Evolutionary conservation across 2,329 filamentous ascomycete genomes (phyloP).

Genomic region (Diaporthe citriasiana): DNA sequence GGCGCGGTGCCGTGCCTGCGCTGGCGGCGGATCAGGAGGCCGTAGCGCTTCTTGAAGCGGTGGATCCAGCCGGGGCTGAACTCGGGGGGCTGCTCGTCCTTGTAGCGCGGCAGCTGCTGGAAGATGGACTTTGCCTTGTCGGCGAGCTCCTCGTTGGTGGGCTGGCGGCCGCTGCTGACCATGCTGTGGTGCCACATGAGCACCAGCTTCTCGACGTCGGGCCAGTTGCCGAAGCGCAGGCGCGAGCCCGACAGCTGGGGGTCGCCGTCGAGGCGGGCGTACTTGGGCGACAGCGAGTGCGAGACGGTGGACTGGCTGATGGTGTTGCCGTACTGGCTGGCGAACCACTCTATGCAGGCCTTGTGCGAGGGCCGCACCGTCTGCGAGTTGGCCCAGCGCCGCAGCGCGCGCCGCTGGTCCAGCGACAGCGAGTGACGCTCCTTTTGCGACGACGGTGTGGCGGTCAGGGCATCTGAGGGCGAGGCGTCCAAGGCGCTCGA

Average conservation of each 20-base stretch:
- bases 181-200: conserved; percentile 69
- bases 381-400: conserved; percentile 71
- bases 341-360: conserved; percentile 75
- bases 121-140: conserved; percentile 74
- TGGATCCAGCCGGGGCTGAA: conserved; percentile 76
- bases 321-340: conserved; percentile 68
- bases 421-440: conserved; percentile 74
- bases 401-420: conserved; percentile 72
- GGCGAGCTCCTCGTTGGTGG: conserved; percentile 73
- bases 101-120: conserved; percentile 70
- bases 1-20: conserved; percentile 64
- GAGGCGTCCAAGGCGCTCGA: conserved; percentile 36
- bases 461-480: conserved; percentile 26
- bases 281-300: conserved; percentile 73
- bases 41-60: conserved; percentile 75
- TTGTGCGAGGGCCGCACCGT: conserved; percentile 71
- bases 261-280: conserved; percentile 72
- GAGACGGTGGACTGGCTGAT: conserved; percentile 76
- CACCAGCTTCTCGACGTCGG: conserved; percentile 72
- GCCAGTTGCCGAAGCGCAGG: conserved; percentile 75
- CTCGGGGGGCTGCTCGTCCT: conserved; percentile 71
- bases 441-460: conserved; percentile 46
- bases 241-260: conserved; percentile 74
- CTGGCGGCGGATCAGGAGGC: conserved; percentile 69
- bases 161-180: conserved; percentile 66